A percentile compares a stretch with the other conserved stretches of the same genome.
phyloP scores from a whole-genome alignment of 257 asterid genomes.

The Nemophila menziesii region DNA sequence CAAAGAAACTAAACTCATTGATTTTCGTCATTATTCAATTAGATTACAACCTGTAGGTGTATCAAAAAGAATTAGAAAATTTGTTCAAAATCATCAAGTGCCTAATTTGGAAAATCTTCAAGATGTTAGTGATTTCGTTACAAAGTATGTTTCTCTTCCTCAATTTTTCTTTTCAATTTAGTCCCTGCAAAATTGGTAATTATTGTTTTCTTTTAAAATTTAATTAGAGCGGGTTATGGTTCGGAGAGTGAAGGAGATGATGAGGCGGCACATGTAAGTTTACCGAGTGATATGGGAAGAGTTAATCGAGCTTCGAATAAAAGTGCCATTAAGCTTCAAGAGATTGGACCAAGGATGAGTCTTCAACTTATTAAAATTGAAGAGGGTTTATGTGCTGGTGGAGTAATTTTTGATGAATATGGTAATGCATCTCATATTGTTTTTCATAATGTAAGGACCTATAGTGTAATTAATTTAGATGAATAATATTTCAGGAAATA shows the following conservation, averaged over 20 bases:
- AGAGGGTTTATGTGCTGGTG: conserved; percentile 64
- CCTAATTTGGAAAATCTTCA: conserved; percentile 76
- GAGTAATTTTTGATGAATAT: conserved; percentile 26
- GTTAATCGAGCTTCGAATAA: conserved; percentile 49
- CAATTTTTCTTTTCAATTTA: not conserved
- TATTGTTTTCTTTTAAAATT: not conserved
- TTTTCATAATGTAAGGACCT: no score
- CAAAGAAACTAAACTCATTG: conserved; percentile 76
- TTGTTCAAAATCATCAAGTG: conserved; percentile 85
- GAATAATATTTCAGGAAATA: conserved; percentile 9
- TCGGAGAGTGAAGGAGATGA: conserved; percentile 96
- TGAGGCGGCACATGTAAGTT: conserved; percentile 57
- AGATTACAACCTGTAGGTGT: conserved; percentile 93
- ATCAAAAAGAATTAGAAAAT: conserved; percentile 68
- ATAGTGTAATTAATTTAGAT: no score
- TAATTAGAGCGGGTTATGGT: conserved; percentile 84
- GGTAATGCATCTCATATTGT: conserved; percentile 8
- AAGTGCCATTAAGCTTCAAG: conserved; percentile 71
- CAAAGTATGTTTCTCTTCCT: conserved; percentile 39
- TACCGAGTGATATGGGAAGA: conserved; percentile 45
- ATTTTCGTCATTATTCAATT: conserved; percentile 83
- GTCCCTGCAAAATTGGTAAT: not conserved
- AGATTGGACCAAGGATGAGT: conserved; percentile 61
- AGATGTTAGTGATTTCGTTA: conserved; percentile 83
- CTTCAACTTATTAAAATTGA: conserved; percentile 45